Base-by-base conservation (phyloP, 2,329 filamentous ascomycete genomes). In the Metarhizium humberi region DNA sequence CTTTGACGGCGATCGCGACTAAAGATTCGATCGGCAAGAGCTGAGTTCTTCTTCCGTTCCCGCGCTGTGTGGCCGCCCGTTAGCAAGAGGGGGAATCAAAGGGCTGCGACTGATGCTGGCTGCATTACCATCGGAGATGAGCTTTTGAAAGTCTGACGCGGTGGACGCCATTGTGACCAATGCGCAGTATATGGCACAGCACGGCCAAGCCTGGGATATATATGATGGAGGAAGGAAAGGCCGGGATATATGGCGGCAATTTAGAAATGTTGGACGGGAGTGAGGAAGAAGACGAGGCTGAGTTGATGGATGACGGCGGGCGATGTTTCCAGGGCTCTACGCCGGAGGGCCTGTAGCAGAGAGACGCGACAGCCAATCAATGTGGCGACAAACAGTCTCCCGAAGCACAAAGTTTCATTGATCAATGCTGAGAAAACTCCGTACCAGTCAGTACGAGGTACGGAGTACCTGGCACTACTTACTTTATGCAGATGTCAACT, bases 1-100 rank as follows among this genome's bases (percentile, higher is more conserved):
- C 80, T 86, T 53, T 79, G 71, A 38, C 77, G 71, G 61, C 85
- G 81, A 65, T 81, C 80, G 60, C 72, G 75, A 61, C 81, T 81
- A 62, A 92, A 85, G 65, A 92, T 89, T 65, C 81, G 78, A 63
- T 87, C 78, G 36, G 88, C 88, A n/a, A 90, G 79, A 3, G 74
- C 77, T 66, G 88, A 82, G 62, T 87, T 85, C 73, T 84, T 85
- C 73, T 87, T 87, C 67, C 84, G 82, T 68, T 87, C 79, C 58
- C 87, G 85, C 58, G 77, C 82, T 83, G 61, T 5, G 14, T 30
- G 20, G 49, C 32, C 16, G 49, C 3, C 7, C 16, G 49, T 51
- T 38, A 38, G 32, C 43, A 42, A 50, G 48, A 40, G 25, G 32
- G 38, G 46, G 11, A 32, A 32, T 30, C 32, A 42, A 51, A 20